Base-by-base conservation (phyloP, 257 asterid genomes). In the Haberlea rhodopensis region DNA sequence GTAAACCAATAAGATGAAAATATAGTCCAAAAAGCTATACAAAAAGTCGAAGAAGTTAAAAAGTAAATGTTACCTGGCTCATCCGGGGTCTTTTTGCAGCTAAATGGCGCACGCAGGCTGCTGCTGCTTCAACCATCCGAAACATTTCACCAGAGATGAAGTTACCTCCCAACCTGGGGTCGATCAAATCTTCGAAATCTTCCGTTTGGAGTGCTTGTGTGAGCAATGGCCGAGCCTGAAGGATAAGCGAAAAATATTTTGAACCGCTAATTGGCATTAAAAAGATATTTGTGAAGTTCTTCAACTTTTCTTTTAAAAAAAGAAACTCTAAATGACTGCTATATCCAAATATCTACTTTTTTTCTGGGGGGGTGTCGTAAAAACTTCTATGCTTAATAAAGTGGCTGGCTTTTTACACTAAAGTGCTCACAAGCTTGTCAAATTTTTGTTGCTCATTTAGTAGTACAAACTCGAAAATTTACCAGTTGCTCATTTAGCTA, bases 111-210 rank as follows among this genome's bases (percentile, higher is more conserved):
- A 90, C 84, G 18, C 96, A 90, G 55, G 96, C 96, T 34, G 97
- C 97, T 13, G 95, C 96, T 49, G 96, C 95, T 87, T 87, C 97
- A 37, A 82, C 82, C 91, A 90, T 76, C 74, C 96, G 68, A 75
- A 90, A 85, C 90, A 87, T 84, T 76, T 90, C 95, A 60, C 77
- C 75, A 25, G 81, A 74, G 23, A 82, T 59, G 32, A 71, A 90
- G 79, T 84, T 75, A 1, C 74, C 76, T 65, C 65, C 87, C 34
- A 90, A 66, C 70, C 78, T 78, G 5, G 80, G 69, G 77, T 90
- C 97, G 37, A 85, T 84, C 22, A 90, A 24, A 6, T 79, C 84
- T 46, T 71, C 78, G 57, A 84, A 87, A 53, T 74, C 77, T 73
- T 80, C 96, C 55, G 73, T 78, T 53, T 90, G 88, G 2, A 90